phyloP scores from a whole-genome alignment of 305 asterid genomes.

The Solanum hybrid region DNA sequence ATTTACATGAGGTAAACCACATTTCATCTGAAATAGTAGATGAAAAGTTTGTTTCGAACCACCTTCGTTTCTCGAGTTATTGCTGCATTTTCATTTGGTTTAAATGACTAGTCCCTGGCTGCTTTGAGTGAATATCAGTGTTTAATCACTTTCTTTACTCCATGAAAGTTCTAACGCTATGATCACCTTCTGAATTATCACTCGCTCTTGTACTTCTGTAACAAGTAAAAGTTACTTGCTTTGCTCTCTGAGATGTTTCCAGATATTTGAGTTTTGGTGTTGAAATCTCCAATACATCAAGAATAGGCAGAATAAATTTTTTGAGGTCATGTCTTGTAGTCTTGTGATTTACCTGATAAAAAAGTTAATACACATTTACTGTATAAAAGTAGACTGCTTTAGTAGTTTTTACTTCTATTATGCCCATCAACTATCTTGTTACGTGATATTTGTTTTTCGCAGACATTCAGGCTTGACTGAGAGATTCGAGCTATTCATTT shows the following conservation, averaged over 20 bases:
- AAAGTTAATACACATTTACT: background rate
- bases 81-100: background rate
- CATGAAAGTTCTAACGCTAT: background rate
- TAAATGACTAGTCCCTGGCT: background rate
- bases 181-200: background rate
- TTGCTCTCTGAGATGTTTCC: background rate
- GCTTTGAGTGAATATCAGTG: background rate
- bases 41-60: background rate
- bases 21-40: background rate
- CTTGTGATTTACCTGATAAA: background rate
- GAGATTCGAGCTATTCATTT: constrained; percentile 92
- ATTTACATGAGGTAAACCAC: background rate
- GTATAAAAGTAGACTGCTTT: background rate
- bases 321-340: background rate
- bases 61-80: background rate
- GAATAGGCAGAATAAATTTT: background rate
- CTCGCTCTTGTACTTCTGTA: background rate
- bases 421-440: background rate
- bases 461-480: constrained; percentile 84
- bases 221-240: background rate
- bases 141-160: background rate
- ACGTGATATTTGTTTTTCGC: background rate
- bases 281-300: background rate
- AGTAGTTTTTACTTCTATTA: background rate
- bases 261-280: background rate